Percentiles rank a stretch among this genome's conserved stretches.
Conservation (phyloP, 371 early-diverging fungal genomes). For the Syncephalis fuscata region DNA sequence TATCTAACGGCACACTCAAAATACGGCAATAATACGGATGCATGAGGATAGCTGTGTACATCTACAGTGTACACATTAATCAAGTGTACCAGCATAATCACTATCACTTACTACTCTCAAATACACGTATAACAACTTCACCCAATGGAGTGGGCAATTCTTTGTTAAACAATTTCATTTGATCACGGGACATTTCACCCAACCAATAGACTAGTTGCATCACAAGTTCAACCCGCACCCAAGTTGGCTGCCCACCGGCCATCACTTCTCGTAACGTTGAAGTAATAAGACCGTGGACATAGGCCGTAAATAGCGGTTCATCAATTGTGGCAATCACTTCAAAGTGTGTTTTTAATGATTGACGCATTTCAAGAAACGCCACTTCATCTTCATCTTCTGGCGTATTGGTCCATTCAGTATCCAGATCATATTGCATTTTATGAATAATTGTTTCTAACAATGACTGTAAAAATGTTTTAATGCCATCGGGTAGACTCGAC, state of each 20-base stretch:
- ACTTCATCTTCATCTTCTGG: conserved; percentile 66
- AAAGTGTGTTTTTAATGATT: conserved; percentile 51
- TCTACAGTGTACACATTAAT: too few species aligned
- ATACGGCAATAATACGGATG: conserved; percentile 50
- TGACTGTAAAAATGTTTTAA: conserved; percentile 8
- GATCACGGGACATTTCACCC: conserved; percentile 50
- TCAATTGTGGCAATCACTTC: conserved; percentile 56
- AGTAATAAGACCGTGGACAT: conserved; percentile 36
- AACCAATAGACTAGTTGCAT: conserved; percentile 60
- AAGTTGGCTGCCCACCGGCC: conserved; percentile 30
- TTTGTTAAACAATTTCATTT: conserved; percentile 27
- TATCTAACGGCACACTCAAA: conserved; percentile 68
- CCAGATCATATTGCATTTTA: conserved; percentile 84
- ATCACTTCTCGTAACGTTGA: conserved; percentile 29
- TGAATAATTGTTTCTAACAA: conserved; percentile 55
- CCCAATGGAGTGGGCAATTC: conserved; percentile 43
- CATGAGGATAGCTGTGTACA: conserved; percentile 64
- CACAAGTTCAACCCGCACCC: conserved; percentile 73
- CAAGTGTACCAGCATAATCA: too few species aligned
- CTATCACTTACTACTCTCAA: conserved; percentile 23
- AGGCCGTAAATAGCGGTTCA: conserved; percentile 30
- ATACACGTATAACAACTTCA: conserved; percentile 53
- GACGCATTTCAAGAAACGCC: conserved; percentile 52
- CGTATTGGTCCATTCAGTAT: conserved; percentile 52
- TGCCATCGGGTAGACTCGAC: conserved; percentile 17